Evolutionary conservation across 202 grass and related monocot genomes (phyloP), one percentile per base, ranked within the genome.

Genomic region (Dendrocalamus latiflorus): DNA sequence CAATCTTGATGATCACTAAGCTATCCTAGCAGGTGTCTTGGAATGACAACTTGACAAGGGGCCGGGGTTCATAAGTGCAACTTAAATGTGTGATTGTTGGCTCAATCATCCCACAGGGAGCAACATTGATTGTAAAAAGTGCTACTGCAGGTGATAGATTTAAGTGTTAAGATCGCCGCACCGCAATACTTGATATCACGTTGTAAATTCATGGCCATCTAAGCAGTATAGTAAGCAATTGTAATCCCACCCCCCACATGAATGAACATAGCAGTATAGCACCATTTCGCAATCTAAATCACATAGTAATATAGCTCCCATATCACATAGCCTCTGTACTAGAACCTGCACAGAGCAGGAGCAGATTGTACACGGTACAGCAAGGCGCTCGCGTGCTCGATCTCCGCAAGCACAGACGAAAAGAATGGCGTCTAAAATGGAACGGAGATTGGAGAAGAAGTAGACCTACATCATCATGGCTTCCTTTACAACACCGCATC

Each of bases 401-500:
- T 59, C 48, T 45, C 20, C 4, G 36, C 39, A 8, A 68, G 44
- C 72, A 70, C 78, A 6, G 42, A 39, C 51, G 53, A 4, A 74
- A 74, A 72, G 51, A 90, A 83, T 54, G 13, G 67, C 59, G 42
- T 73, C 78, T 54, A 82, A 33, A 38, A 44, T 55, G 47, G 47
- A 66, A 70, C 4, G 12, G 8, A 9, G 51, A 16, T 54, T 9
- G 12, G 12, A 9, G 51, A 16, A 54, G 13, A 48, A 48, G 45
- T 34, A 15, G 41, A 71, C 37, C 72, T 85, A 33, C 72, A 42
- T 21, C 72, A 48, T 5, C 62, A 33, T 54, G 56, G 79, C 10
- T 82, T 81, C 39, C 45, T 63, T 86, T 86, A 90, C 88, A 90
- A 1, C 45, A 43, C 21, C 17, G 21, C 73, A 53, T 73, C 66